Base-by-base conservation (phyloP, 371 early-diverging fungal genomes). In the Apophysomyces elegans region DNA sequence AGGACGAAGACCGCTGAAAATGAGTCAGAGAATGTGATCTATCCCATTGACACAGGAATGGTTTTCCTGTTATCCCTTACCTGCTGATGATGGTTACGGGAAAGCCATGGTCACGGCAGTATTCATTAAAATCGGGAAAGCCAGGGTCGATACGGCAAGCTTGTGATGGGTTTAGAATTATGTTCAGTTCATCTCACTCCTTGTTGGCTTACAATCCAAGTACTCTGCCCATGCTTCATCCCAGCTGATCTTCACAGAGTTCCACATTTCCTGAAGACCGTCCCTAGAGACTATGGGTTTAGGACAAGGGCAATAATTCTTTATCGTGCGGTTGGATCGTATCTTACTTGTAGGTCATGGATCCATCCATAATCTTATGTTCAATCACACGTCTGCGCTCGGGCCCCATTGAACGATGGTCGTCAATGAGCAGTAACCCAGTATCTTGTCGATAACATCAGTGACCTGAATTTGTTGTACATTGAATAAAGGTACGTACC, bases 81-180 rank as follows among this genome's bases (percentile, higher is more conserved):
- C 84, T 83, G 78, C 86, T 86, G 38, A 88, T 70, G 14, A 88
- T 80, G 32, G 81, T 84, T 21, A 88, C 74, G 14, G 89, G 84
- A 39, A 84, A 76, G 21, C 62, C 56, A 8, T 77, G 68, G 45
- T 73, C 71, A 62, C 70, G 70, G 58, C 86, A 84, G 59, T 71
- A 82, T 8, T 83, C 77, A 56, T 78, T 76, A 50, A 87, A 82
- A 3, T 61, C 74, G 32, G 72, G 76, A 65, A 87, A 86, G 11
- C 81, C 80, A 59, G 86, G 84, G 58, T 88, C 89, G 35, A 77
- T 67, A 9, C 47, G 58, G 61, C 76, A 73, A 43, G 76, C 78
- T 79, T 58, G 59, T 16, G 21, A 46, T 16, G n/a, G 14, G 43
- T 61, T 61, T 37, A 18, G 18, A 35, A 21, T 21, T 11, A 26